These are phyloP conservation scores for Hordeum vulgare DNA, from an alignment of 176 grass and related monocot species.

Conservation along the genomic window MorexV3_pseudomolecules_assembly NC_058524.1:481255508-481256007, in stretches of 20 bases:
- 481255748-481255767: background rate
- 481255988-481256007: too few species aligned
- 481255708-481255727: constrained; percentile 98
- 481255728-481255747: constrained; percentile 7
- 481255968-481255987: too few species aligned
- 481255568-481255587: constrained; percentile 48
- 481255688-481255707: constrained; percentile 94
- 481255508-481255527: constrained; percentile 93
- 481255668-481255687: constrained; percentile 97
- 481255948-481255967: background rate
- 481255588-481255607: constrained; percentile 3
- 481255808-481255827: constrained; percentile 98
- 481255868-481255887: constrained; percentile 99
- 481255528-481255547: constrained; percentile 98
- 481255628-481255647: constrained; percentile 34
- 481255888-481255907: constrained; percentile 92
- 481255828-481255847: constrained; percentile 91
- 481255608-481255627: constrained; percentile 6
- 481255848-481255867: constrained; percentile 98
- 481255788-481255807: constrained; percentile 50
- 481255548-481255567: constrained; percentile 99
- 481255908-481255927: constrained; percentile 74
- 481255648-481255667: constrained; percentile 87
- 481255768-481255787: background rate
- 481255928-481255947: constrained; percentile 4